Evolutionary conservation across 192 early-diverging fungal species (phyloP).

Genomic region (Haplosporangium gracile): DNA sequence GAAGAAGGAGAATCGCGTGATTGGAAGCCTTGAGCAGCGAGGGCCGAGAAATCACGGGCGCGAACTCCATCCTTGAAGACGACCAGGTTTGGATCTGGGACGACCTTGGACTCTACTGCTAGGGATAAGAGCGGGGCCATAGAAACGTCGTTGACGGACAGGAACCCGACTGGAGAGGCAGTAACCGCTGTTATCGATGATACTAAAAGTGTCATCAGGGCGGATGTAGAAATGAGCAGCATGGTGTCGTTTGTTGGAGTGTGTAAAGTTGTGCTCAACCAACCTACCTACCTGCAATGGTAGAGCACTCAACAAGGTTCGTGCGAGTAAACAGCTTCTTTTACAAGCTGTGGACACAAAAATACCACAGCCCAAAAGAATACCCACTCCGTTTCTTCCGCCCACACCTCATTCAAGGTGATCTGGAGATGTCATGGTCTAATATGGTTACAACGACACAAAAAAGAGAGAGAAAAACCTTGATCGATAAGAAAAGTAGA

Average conservation of each 20-base stretch:
- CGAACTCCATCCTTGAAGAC: constrained; percentile 36
- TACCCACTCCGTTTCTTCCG: no score
- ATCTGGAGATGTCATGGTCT: no score
- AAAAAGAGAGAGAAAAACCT: no score
- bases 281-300: no score
- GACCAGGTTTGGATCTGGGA: constrained; percentile 48
- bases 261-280: no score
- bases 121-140: constrained; percentile 26
- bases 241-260: not conserved
- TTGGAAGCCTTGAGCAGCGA: constrained; percentile 18
- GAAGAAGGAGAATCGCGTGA: not conserved
- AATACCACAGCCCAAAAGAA: no score
- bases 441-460: no score
- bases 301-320: no score
- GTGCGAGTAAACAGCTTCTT: no score
- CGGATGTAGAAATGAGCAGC: not conserved
- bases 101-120: constrained; percentile 15
- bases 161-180: not conserved
- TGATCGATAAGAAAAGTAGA: no score
- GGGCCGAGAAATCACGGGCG: constrained; percentile 10
- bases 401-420: no score
- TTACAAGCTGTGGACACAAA: no score
- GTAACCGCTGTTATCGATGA: not conserved
- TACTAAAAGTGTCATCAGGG: not conserved
- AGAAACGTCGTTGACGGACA: not conserved